Evolutionary conservation across 768 basidiomycete genomes (phyloP).

Genomic region (Coprinopsis sp.): DNA sequence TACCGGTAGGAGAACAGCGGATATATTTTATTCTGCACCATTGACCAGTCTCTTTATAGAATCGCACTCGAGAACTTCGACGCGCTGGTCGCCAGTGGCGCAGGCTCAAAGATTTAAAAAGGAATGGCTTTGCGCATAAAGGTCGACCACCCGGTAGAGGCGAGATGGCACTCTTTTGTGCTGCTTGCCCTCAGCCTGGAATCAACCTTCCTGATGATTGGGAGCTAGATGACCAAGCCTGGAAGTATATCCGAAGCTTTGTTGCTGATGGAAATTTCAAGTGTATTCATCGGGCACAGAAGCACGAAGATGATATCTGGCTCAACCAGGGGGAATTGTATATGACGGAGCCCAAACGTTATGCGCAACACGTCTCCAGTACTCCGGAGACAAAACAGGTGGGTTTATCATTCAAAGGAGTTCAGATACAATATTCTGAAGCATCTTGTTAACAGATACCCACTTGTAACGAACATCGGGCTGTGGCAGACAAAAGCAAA

Average conservation of each 20-base stretch:
- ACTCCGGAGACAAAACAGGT: slow-evolving; percentile 6
- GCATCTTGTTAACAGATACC: not conserved
- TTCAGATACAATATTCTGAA: not conserved
- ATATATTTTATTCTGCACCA: not conserved
- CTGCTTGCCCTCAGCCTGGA: slow-evolving; percentile 14
- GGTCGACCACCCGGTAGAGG: not conserved
- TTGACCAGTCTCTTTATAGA: not conserved
- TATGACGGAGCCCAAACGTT: slow-evolving; percentile 6
- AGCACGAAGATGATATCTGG: slow-evolving; percentile 7
- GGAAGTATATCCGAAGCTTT: not conserved
- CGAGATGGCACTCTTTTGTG: slow-evolving; percentile 15
- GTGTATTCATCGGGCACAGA: slow-evolving; percentile 7
- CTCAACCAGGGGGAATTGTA: slow-evolving; percentile 11
- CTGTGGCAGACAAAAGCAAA: not conserved
- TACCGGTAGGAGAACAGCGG: not conserved
- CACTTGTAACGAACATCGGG: slow-evolving; percentile 7
- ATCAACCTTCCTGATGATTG: slow-evolving; percentile 15
- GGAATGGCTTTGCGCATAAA: slow-evolving; percentile 10
- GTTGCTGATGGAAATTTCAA: slow-evolving; percentile 15
- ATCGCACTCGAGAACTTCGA: slow-evolving; percentile 15
- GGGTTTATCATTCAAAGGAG: too few relatives aligned
- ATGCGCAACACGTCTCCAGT: slow-evolving; percentile 2
- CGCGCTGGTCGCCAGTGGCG: slow-evolving; percentile 12
- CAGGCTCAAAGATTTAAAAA: slow-evolving; percentile 12
- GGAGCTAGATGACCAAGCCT: slow-evolving; percentile 1